Evolutionary conservation across 2,329 filamentous ascomycete species (phyloP), one percentile per base, ranked within the genome.

Genomic region (Triangularia verruculosa): DNA sequence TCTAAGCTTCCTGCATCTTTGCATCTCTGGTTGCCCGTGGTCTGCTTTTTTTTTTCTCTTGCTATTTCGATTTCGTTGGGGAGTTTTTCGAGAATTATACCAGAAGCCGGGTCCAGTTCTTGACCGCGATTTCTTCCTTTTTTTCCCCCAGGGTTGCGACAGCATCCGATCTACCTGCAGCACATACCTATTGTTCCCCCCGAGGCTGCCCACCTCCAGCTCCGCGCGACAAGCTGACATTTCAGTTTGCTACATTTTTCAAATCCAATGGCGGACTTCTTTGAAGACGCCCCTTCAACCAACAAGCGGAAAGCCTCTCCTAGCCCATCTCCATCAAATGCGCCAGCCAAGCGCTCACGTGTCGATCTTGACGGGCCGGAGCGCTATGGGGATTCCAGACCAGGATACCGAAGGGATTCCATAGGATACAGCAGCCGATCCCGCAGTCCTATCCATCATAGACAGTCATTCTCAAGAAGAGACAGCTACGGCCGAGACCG

Each of bases 231-330:
- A 32, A 2, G 13, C 11, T 8, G 30, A 32, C 30, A 32, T 6
- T 32, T 8, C 30, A 32, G 9, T 12, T 2, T 11, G 8, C 30
- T 12, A 32, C 30, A 32, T 12, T 28, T 11, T 11, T 32, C 30
- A 47, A 28, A 17, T n/a, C 17, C 55, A 32, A 57, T 58, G 56
- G 56, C 30, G 58, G 62, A 61, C 1, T 59, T n/a, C n/a, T n/a
- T 61, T 28, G 15, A 30, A 30, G 64, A 66, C 39, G 1, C 15
- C 24, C 11, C 27, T 34, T 28, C 30, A 3, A 20, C 59, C 8
- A 65, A 60, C 25, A 71, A 71, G 59, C 63, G 69, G 59, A 70
- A 69, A 60, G 68, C 69, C 8, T 67, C 70, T 1, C 59, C 67
- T 64, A 67, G 11, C 43, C 59, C 15, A 15, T 51, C 4, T 13